Base-by-base conservation (phyloP, 192 early-diverging fungal genomes). In the Obelidium mucronatum region DNA sequence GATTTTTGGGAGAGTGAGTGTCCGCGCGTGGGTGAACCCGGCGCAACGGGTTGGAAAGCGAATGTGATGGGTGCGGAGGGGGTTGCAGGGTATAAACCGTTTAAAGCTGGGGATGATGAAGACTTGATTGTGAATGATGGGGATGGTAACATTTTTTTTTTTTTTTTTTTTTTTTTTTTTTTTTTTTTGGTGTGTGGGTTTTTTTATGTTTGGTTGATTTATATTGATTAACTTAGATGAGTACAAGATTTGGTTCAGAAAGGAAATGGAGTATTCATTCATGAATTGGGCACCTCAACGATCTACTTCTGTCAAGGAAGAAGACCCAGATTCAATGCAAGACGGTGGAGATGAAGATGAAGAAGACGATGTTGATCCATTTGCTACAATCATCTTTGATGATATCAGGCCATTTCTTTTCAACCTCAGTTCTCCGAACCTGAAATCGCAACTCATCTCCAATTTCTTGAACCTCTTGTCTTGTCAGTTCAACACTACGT, bases 1-100 rank as follows among this genome's bases (percentile, higher is more conserved):
- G 44, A 36, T 8, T 87, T 83, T 74, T 87, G 86, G 86, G 86
- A 87, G 40, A 78, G 68, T 30, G 86, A 86, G 42, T 40, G 55
- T 36, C 75, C 82, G 30, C 37, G 81, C 30, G 79, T 85, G 59
- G 86, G 84, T 19, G 85, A 85, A 65, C 56, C 62, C 39, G 79
- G 76, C 33, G 83, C 83, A 11, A 40, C 30, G 33, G 83, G 83
- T 11, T 84, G 83, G 83, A 31, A 37, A 24, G 58, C 44, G 17
- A 81, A 70, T 51, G 48, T 83, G 6, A 35, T 80, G 30, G 65
- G 71, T 28, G 78, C 62, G 26, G 62, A 35, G 48, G 62, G 42
- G 30, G 60, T 30, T 65, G n/a, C 24, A 26, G 67, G 26, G 22
- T 42, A 79, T 39, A 44, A 26, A 4, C 0, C 52, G 36, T 26